Percentiles rank a stretch among this genome's conserved stretches.
These are phyloP conservation scores for Ceratobasidium sp. DNA, from an alignment of 1,284 basidiomycete species.

Conservation along the genomic window DNA sequence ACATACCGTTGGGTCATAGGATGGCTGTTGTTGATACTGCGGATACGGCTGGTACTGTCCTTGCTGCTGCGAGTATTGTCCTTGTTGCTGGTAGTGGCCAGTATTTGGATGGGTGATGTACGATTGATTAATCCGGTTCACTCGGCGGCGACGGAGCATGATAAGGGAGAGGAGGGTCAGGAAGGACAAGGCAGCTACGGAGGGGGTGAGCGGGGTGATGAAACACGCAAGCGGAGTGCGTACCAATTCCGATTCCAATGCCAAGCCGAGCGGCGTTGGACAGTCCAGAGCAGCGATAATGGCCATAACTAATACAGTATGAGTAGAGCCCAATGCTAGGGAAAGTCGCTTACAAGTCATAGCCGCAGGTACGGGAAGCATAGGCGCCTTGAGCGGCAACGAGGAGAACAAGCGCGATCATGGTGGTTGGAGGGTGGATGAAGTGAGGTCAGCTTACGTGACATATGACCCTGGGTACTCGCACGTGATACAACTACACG, in stretches of 20 bases:
- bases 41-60: slow-evolving; percentile 15
- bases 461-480: not conserved
- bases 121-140: slow-evolving; percentile 30
- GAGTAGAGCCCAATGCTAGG: not conserved
- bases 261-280: slow-evolving; percentile 46
- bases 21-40: slow-evolving; percentile 35
- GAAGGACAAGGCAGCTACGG: slow-evolving; percentile 23
- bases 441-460: slow-evolving; percentile 29
- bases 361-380: slow-evolving; percentile 40
- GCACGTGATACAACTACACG: slow-evolving; percentile 10
- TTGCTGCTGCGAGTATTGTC: not conserved
- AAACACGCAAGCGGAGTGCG: not conserved
- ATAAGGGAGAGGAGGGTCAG: slow-evolving; percentile 9
- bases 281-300: slow-evolving; percentile 46
- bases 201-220: not conserved
- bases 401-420: slow-evolving; percentile 34
- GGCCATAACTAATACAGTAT: slow-evolving; percentile 42
- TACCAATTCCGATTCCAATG: slow-evolving; percentile 47
- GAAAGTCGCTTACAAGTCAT: slow-evolving; percentile 27
- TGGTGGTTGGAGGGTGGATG: slow-evolving; percentile 10
- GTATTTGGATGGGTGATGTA: slow-evolving; percentile 31
- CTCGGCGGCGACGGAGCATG: slow-evolving; percentile 42
- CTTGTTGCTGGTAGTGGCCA: slow-evolving; percentile 1
- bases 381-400: slow-evolving; percentile 12
- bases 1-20: slow-evolving; percentile 33